Evolutionary conservation across 306 rosid genomes (phyloP).

Genomic region (Carpinus viminea): DNA sequence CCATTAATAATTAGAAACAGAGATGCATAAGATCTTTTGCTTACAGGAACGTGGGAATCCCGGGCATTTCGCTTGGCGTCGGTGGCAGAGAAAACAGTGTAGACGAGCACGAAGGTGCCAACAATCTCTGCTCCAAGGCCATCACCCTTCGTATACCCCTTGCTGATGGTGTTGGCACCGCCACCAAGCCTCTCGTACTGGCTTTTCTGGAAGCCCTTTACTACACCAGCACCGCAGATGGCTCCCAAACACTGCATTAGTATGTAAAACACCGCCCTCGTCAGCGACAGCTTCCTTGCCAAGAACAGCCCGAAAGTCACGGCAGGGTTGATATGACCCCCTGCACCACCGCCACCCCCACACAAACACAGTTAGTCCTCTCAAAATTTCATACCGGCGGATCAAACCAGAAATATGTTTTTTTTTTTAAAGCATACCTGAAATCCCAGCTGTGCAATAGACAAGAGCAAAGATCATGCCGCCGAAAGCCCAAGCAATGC

Average conservation of each 20-base stretch:
- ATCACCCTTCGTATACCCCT: conserved; percentile 9
- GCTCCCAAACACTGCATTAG: conserved; percentile 44
- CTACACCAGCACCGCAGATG: conserved; percentile 38
- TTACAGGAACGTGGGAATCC: conserved; percentile 44
- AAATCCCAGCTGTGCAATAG: conserved; percentile 53
- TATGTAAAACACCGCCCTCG: conserved; percentile 37
- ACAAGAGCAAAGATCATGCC: conserved; percentile 62
- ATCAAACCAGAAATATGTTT: not conserved
- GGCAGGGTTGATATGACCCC: conserved; percentile 43
- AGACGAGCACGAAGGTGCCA: conserved; percentile 41
- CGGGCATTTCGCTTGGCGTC: conserved; percentile 44
- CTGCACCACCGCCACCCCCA: conserved; percentile 13
- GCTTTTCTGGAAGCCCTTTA: conserved; percentile 22
- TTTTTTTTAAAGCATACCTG: conserved; percentile 33
- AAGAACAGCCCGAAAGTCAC: conserved; percentile 42
- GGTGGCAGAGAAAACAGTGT: conserved; percentile 44
- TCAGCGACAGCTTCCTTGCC: conserved; percentile 36
- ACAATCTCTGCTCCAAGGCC: conserved; percentile 46
- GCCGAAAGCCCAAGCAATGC: conserved; percentile 62
- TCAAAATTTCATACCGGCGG: not conserved
- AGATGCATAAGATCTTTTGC: not conserved
- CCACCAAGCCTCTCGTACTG: conserved; percentile 35
- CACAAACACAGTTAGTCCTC: not conserved
- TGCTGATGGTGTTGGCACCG: conserved; percentile 25
- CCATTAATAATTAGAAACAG: too few relatives aligned